Conservation (phyloP, 2,329 filamentous ascomycete species). For the Colletotrichum sp. region DNA sequence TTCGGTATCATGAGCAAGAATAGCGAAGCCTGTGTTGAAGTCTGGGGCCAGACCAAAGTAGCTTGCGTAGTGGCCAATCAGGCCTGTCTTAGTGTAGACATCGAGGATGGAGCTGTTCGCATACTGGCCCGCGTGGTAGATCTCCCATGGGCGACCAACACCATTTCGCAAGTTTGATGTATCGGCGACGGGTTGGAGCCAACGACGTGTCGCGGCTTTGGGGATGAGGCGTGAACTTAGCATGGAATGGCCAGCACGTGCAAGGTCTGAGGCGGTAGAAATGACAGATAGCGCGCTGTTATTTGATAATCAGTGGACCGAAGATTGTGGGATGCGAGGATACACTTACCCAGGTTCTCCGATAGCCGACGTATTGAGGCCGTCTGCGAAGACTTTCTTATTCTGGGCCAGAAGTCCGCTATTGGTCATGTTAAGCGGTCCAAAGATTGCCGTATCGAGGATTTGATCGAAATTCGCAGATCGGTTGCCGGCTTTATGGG, state of each 20-base stretch:
- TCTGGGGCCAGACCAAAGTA: conserved; percentile 30
- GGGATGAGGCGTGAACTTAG: conserved; percentile 27
- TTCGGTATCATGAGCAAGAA: conserved; percentile 34
- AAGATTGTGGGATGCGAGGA: background rate
- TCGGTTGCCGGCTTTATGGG: background rate
- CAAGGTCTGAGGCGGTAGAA: conserved; percentile 25
- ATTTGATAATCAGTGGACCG: background rate
- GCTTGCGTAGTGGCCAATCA: conserved; percentile 30
- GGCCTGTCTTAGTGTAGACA: conserved; percentile 31
- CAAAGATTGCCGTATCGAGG: conserved; percentile 8
- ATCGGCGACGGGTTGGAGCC: conserved; percentile 31
- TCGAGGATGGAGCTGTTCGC: conserved; percentile 28
- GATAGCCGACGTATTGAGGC: conserved; percentile 3
- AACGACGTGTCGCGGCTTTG: conserved; percentile 29
- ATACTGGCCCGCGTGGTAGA: conserved; percentile 29
- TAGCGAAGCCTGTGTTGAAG: conserved; percentile 34
- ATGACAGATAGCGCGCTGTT: conserved; percentile 22
- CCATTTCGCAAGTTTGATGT: conserved; percentile 39
- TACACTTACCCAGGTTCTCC: conserved; percentile 25
- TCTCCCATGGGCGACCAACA: conserved; percentile 37
- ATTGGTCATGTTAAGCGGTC: conserved; percentile 23
- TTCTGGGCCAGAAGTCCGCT: conserved; percentile 7
- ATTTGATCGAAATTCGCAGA: background rate
- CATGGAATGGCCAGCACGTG: conserved; percentile 25
- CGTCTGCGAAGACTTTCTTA: conserved; percentile 12